Conservation (phyloP, 2,329 filamentous ascomycete genomes). For the Monilinia fructigena region DNA sequence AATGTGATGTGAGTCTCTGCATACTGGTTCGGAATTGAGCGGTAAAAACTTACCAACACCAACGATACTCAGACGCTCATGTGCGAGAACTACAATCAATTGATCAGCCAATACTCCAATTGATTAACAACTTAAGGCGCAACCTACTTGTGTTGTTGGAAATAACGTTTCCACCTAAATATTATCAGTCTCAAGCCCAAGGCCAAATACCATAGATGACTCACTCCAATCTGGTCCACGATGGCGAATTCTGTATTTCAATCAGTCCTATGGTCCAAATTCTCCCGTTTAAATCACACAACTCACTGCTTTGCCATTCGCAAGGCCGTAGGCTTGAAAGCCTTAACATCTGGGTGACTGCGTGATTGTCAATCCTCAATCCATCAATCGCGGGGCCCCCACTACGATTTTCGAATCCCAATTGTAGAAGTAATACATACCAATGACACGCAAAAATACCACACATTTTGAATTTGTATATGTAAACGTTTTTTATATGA, state of each 20-base stretch:
- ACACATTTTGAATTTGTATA: conserved; percentile 29
- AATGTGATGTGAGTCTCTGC: conserved; percentile 11
- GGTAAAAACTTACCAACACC: conserved; percentile 56
- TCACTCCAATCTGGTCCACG: conserved; percentile 93
- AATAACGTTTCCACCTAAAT: conserved; percentile 68
- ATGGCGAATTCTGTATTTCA: conserved; percentile 53
- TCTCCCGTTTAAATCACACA: too few species aligned
- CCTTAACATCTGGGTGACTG: conserved; percentile 70
- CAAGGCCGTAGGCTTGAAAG: conserved; percentile 93
- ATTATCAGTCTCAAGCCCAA: conserved; percentile 18
- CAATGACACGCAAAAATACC: conserved; percentile 79
- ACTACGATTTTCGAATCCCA: conserved; percentile 16
- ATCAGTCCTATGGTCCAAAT: conserved; percentile 6
- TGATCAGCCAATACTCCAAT: conserved; percentile 27
- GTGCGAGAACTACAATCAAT: conserved; percentile 71
- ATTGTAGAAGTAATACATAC: conserved; percentile 20
- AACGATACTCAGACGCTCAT: conserved; percentile 97
- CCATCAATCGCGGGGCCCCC: conserved; percentile 25
- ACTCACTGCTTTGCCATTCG: conserved; percentile 89
- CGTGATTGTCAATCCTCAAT: conserved; percentile 57
- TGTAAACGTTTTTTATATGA: not conserved
- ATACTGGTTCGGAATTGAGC: not conserved
- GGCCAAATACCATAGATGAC: conserved; percentile 14
- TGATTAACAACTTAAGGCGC: not conserved
- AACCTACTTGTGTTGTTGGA: conserved; percentile 84